These are phyloP conservation scores for Boletus huronensis DNA, from an alignment of 768 basidiomycete species.

Conservation along the genomic window DNA sequence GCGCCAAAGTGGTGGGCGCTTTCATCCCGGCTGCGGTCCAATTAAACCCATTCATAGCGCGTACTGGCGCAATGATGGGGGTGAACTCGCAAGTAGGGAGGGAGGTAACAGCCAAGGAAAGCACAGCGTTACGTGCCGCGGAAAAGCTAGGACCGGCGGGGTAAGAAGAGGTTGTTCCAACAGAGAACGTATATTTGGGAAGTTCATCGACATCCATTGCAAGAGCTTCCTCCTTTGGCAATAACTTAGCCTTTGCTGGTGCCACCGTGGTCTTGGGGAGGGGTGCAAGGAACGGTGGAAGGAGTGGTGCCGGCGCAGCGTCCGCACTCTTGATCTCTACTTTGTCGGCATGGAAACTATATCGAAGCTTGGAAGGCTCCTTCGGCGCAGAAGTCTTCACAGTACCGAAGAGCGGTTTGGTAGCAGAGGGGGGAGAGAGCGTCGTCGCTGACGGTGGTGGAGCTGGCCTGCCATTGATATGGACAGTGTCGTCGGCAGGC, in stretches of 20 bases:
- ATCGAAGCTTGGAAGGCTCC: slow-evolving; percentile 76
- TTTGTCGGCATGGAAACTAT: slow-evolving; percentile 60
- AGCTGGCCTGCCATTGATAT: slow-evolving; percentile 15
- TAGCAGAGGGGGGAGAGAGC: slow-evolving; percentile 21
- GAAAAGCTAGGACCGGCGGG: slow-evolving; percentile 22
- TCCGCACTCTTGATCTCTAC: slow-evolving; percentile 32
- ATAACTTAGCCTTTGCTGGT: slow-evolving; percentile 23
- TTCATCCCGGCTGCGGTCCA: slow-evolving; percentile 62
- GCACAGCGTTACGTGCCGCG: slow-evolving; percentile 36
- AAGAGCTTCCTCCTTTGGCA: slow-evolving; percentile 26
- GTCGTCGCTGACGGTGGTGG: not conserved
- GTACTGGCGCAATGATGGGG: slow-evolving; percentile 13
- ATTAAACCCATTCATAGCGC: slow-evolving; percentile 45
- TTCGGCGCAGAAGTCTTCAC: slow-evolving; percentile 59
- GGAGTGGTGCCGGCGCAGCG: not conserved
- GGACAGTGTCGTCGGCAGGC: slow-evolving; percentile 26
- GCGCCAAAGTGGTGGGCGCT: slow-evolving; percentile 31
- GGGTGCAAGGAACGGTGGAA: slow-evolving; percentile 27
- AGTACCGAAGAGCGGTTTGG: slow-evolving; percentile 21
- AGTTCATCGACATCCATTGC: slow-evolving; percentile 32
- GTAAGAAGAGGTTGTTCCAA: slow-evolving; percentile 8
- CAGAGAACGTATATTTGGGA: slow-evolving; percentile 34
- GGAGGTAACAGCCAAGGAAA: slow-evolving; percentile 35
- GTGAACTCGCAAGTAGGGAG: slow-evolving; percentile 46
- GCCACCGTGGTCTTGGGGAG: not conserved